Evolutionary conservation across 2,329 filamentous ascomycete species (phyloP).

Genomic region (Ophiostoma pallidulum): DNA sequence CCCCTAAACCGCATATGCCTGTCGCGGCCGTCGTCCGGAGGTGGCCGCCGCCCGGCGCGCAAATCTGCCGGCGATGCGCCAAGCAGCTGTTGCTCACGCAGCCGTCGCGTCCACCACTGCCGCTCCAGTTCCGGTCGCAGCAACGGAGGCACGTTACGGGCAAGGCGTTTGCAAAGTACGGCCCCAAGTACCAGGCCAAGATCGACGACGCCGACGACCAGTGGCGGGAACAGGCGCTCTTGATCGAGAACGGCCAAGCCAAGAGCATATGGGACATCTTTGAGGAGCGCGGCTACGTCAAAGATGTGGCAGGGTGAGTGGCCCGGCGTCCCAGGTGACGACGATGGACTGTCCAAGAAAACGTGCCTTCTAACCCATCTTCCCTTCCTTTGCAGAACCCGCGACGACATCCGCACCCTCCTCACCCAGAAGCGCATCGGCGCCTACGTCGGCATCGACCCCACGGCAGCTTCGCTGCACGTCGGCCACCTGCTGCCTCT

Average conservation of each 20-base stretch:
- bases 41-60: constrained; percentile 5
- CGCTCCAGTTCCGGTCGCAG: background rate
- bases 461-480: constrained; percentile 70
- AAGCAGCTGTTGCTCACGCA: constrained; percentile 4
- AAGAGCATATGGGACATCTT: constrained; percentile 53
- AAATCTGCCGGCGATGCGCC: constrained; percentile 14
- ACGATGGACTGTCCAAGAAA: no score
- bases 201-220: constrained; percentile 29
- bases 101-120: background rate
- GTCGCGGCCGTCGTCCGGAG: constrained; percentile 2
- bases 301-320: constrained; percentile 63
- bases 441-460: constrained; percentile 73
- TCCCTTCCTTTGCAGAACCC: constrained; percentile 28
- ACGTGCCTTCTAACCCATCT: background rate
- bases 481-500: constrained; percentile 71
- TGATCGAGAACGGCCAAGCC: constrained; percentile 40
- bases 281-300: constrained; percentile 63
- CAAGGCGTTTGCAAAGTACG: constrained; percentile 15
- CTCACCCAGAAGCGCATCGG: constrained; percentile 58
- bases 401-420: constrained; percentile 48
- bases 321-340: no score
- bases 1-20: constrained; percentile 6
- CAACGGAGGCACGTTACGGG: constrained; percentile 11
- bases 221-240: constrained; percentile 39
- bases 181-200: constrained; percentile 34